Base-by-base conservation (phyloP, 495 filamentous ascomycete species). In the Parathielavia hyrcaniae region DNA sequence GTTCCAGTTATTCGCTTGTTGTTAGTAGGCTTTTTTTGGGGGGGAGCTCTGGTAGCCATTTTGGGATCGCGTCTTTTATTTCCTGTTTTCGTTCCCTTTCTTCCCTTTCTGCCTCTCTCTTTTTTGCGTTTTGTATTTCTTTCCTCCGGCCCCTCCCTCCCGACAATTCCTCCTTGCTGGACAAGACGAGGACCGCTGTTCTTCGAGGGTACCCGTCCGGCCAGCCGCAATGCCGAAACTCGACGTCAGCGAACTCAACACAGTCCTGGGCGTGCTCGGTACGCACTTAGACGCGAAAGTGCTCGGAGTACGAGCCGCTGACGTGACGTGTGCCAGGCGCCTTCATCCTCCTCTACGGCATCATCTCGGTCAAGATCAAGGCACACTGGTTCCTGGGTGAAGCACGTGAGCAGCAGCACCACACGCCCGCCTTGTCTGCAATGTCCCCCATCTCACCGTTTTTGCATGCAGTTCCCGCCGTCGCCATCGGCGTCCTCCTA, bases 341-440 rank as follows among this genome's bases (percentile, higher is more conserved):
- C 45, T 76, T 76, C 57, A 71, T 65, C 38, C 57, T 75, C 13
- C 41, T 72, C 39, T 75, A 77, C 54, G 79, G 79, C 30, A 69
- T 80, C 61, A 69, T 81, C 34, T 81, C 81, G 7, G 67, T 78
- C 30, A 75, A 78, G 56, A 65, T 83, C 59, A 81, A 81, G 60
- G 74, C 73, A 23, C 67, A 62, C 58, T 82, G 79, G 79, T 81
- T 79, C 60, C 73, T 83, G 4, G 81, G 81, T 10, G 81, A 83
- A 72, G 80, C 81, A 38, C 70, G 80, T 83, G 58, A 56, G 78
- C 20, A 14, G 51, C 23, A 19, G 39, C 14, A 0, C 9, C 23
- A 17, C 53, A 50, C n/a, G n/a, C n/a, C 6, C 26, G 26, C 26
- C 26, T 3, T 30, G 44, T n/a, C 44, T 60, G 41, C n/a, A 13